Percentiles rank a stretch among this genome's conserved stretches.
These are phyloP conservation scores for Geoglossum glabrum DNA, from an alignment of 495 filamentous ascomycete genomes.

Conservation along the genomic window DNA sequence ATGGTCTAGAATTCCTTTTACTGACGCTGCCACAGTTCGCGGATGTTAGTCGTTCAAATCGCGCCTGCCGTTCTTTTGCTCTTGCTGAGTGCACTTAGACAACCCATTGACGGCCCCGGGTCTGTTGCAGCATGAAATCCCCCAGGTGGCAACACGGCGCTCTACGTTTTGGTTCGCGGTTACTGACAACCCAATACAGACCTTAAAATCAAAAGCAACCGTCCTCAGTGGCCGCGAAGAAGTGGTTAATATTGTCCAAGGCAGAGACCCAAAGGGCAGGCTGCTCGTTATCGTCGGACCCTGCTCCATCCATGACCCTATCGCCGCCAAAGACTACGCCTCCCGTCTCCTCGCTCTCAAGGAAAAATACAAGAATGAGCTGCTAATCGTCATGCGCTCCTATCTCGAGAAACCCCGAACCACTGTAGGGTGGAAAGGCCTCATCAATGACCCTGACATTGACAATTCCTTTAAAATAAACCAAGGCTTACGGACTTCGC, in stretches of 20 bases:
- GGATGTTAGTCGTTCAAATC: constrained; percentile 24
- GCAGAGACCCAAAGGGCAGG: constrained; percentile 50
- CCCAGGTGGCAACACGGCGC: constrained; percentile 14
- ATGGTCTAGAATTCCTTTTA: constrained; percentile 1
- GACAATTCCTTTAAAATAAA: constrained; percentile 98
- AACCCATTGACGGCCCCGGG: constrained; percentile 88
- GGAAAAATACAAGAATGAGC: constrained; percentile 72
- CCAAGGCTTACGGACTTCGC: constrained; percentile 72
- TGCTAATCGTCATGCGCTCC: constrained; percentile 90
- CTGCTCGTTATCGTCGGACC: constrained; percentile 88
- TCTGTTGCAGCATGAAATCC: constrained; percentile 87
- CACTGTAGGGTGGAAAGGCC: constrained; percentile 96
- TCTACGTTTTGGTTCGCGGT: not conserved
- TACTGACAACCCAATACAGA: constrained; percentile 22
- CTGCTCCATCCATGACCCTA: constrained; percentile 93
- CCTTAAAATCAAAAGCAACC: constrained; percentile 51
- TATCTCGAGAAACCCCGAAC: constrained; percentile 99
- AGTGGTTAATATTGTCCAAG: constrained; percentile 60
- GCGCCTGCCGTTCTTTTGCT: not conserved
- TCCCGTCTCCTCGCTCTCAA: constrained; percentile 61
- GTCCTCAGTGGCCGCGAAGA: constrained; percentile 68
- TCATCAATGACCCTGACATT: constrained; percentile 98
- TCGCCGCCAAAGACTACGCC: constrained; percentile 85
- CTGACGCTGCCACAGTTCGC: constrained; percentile 33
- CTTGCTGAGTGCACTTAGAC: constrained; percentile 18